Evolutionary conservation across 768 basidiomycete genomes (phyloP), one percentile per base, ranked within the genome.

Genomic region (Fomitopsis serialis): DNA sequence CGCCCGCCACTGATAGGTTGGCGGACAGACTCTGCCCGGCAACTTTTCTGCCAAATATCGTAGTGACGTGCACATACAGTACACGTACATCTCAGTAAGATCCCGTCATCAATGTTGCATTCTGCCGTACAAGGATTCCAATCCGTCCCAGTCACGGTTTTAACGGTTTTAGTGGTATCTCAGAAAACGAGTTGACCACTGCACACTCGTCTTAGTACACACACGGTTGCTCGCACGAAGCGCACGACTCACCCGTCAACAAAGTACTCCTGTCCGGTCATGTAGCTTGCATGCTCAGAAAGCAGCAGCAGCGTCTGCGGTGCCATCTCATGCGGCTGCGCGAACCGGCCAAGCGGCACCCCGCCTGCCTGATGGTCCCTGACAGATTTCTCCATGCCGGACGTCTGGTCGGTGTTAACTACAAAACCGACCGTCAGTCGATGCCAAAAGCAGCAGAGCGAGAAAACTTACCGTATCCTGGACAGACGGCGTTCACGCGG

Each of bases 401-500:
- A 62, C 1, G 80, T 84, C 64, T 85, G 82, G 50, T 83, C 82
- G 1, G 83, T 85, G 3, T 76, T 67, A 12, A 84, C 60, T 52
- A 23, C 13, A 4, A 24, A 29, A 35, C 23, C 11, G 27, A 22
- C 3, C 13, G n/a, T 19, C 13, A n/a, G n/a, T n/a, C n/a, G n/a
- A n/a, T n/a, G n/a, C n/a, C n/a, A n/a, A n/a, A n/a, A n/a, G 49
- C 6, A 5, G 13, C 15, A 34, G 19, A 34, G 17, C 9, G 25
- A 21, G 42, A 17, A 21, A 29, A 52, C 42, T 7, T 19, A 45
- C 51, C 51, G 50, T 86, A 86, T 19, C 85, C 85, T 0, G 85
- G 85, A 9, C 79, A 81, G 19, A 87, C 54, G 0, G 78, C 73
- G 62, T 87, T 87, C 8, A 82, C 81, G 7, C 81, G 71, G 45